Conservation (phyloP, 345 rosid genomes). For the Hibiscus syriacus region DNA sequence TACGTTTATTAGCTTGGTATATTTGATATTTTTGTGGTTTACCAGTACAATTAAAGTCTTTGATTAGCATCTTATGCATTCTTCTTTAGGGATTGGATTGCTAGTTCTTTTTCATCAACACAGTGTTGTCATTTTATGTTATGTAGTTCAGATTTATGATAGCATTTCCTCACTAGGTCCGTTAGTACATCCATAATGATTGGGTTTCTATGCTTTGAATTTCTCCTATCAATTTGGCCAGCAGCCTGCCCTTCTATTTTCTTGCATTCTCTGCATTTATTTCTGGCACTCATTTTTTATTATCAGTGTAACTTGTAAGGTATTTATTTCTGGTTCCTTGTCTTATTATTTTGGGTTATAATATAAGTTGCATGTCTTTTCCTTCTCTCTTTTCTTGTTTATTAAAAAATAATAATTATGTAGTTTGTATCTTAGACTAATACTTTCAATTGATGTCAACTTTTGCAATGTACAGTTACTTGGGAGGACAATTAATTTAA, state of each 20-base stretch:
- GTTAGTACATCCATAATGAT: not conserved
- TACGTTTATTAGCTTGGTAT: not conserved
- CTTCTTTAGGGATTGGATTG: not conserved
- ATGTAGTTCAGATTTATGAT: not conserved
- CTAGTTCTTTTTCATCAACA: not conserved
- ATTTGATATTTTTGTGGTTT: not conserved
- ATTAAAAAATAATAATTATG: not conserved
- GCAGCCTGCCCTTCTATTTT: not conserved
- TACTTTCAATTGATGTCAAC: constrained; percentile 13
- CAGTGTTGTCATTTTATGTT: not conserved
- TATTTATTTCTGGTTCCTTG: not conserved
- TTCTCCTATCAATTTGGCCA: not conserved
- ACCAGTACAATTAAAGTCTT: not conserved
- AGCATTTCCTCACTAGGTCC: constrained; percentile 2
- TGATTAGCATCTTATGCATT: constrained; percentile 7
- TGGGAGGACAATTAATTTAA: constrained; percentile 86
- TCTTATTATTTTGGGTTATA: not conserved
- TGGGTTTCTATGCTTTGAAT: not conserved
- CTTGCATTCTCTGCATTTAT: not conserved
- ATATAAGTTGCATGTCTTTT: not conserved
- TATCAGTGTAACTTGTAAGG: not conserved
- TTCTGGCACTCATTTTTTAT: not conserved
- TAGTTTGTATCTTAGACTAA: not conserved
- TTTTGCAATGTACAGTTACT: constrained; percentile 51
- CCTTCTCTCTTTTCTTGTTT: not conserved